Evolutionary conservation across 2,329 filamentous ascomycete species (phyloP).

Genomic region (Tolypocladium album): DNA sequence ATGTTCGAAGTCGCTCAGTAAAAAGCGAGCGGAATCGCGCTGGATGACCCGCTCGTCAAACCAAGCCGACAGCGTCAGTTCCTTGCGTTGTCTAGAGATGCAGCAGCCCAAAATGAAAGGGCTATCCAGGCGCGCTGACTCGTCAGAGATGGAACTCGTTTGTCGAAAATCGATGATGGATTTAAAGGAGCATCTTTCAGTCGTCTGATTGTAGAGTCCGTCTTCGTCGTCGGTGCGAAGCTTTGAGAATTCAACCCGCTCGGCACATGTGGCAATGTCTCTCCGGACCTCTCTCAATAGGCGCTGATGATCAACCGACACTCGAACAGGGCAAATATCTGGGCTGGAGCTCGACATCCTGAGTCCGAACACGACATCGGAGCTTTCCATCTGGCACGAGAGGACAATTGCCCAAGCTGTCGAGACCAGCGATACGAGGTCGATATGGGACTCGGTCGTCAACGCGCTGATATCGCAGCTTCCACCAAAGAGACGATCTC

Average conservation of each 20-base stretch:
- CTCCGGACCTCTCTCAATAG: not conserved
- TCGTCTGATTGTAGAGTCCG: not conserved
- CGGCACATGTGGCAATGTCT: not conserved
- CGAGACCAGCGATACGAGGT: not conserved
- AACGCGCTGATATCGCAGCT: not conserved
- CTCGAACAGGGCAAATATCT: not conserved
- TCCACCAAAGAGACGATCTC: not conserved
- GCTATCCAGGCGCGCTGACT: not conserved
- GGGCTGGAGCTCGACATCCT: not conserved
- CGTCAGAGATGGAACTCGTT: not conserved
- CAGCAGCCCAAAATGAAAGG: not conserved
- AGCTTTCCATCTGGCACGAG: not conserved
- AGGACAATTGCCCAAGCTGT: not conserved
- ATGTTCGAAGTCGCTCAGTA: slow-evolving; percentile 1
- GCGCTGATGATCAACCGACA: not conserved
- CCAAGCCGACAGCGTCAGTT: not conserved
- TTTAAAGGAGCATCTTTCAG: not conserved
- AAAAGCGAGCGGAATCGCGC: not conserved
- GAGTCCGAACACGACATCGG: not conserved
- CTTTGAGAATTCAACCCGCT: not conserved
- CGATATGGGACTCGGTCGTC: not conserved
- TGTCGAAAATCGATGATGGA: not conserved
- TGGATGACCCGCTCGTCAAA: not conserved
- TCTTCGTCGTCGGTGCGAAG: not conserved
- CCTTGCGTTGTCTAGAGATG: not conserved